Percentiles rank a stretch among this genome's conserved stretches.
These are phyloP conservation scores for Hygrophoropsis aurantiaca DNA, from an alignment of 768 basidiomycete genomes.

Conservation along the genomic window DNA sequence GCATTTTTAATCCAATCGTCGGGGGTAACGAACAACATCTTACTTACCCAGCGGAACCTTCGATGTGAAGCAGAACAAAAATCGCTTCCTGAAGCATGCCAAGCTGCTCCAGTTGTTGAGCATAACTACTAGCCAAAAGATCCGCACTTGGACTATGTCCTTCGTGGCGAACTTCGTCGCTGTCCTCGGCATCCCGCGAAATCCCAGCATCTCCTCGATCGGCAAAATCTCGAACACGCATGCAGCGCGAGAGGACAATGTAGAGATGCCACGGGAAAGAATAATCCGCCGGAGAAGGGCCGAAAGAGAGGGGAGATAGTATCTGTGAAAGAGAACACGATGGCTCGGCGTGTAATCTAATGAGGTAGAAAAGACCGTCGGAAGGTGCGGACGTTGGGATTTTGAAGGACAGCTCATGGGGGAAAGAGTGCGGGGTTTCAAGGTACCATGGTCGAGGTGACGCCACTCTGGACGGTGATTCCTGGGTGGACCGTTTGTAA, in stretches of 20 bases:
- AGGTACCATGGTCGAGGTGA: conserved; percentile 61
- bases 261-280: conserved; percentile 93
- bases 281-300: conserved; percentile 74
- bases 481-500: conserved; percentile 49
- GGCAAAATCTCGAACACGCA: conserved; percentile 83
- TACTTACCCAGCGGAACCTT: conserved; percentile 73
- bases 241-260: conserved; percentile 78
- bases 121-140: conserved; percentile 79
- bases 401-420: conserved; percentile 35
- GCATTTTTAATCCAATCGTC: conserved; percentile 9
- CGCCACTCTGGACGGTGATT: conserved; percentile 42
- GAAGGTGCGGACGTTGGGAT: conserved; percentile 43
- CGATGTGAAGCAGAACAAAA: conserved; percentile 88
- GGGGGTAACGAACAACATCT: conserved; percentile 6
- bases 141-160: conserved; percentile 87
- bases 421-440: conserved; percentile 26
- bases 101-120: conserved; percentile 77
- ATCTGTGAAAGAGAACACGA: conserved; percentile 66
- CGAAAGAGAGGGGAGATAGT: conserved; percentile 72
- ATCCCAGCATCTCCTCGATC: conserved; percentile 62
- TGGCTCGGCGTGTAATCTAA: conserved; percentile 75
- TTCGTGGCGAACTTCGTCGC: conserved; percentile 49
- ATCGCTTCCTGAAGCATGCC: conserved; percentile 83
- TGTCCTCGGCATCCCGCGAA: conserved; percentile 37
- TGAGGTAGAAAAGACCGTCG: conserved; percentile 81